These are phyloP conservation scores for Mycena amicta DNA, from an alignment of 768 basidiomycete species.

Conservation along the genomic window DNA sequence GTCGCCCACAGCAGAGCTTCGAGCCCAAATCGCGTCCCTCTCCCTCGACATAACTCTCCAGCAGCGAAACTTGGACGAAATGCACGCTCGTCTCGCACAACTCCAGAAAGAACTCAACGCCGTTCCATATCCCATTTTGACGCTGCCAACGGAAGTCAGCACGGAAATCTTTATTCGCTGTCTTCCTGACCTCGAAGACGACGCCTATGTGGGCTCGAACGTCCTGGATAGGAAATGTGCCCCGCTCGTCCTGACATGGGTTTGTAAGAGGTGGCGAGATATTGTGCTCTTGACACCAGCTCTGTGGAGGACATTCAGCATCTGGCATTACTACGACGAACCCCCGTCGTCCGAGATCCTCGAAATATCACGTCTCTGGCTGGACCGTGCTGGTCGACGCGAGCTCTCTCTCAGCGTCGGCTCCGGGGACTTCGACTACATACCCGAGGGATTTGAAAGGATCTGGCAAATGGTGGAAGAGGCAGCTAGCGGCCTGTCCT, in stretches of 20 bases:
- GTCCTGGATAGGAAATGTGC: not conserved
- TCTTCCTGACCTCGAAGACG: not conserved
- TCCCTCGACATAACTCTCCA: not conserved
- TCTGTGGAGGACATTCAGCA: not conserved
- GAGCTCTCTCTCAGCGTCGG: no score
- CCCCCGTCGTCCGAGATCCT: not conserved
- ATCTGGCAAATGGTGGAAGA: no score
- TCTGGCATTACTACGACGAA: not conserved
- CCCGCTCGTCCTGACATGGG: not conserved
- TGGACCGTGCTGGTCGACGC: not conserved
- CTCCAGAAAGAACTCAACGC: constrained; percentile 6
- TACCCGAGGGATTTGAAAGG: no score
- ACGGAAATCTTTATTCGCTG: constrained; percentile 13
- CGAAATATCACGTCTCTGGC: not conserved
- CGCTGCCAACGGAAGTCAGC: constrained; percentile 9
- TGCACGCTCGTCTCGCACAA: not conserved
- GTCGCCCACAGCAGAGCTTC: not conserved
- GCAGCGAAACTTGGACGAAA: not conserved
- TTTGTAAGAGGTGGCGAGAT: not conserved
- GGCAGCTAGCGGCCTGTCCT: no score
- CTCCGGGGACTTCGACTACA: no score
- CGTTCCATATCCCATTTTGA: constrained; percentile 6
- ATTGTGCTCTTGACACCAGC: not conserved
- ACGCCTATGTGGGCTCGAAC: no score
- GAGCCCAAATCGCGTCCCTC: not conserved